Base-by-base conservation (phyloP, 1,139 yeast genomes). In the Sugiyamaella pinicola region DNA sequence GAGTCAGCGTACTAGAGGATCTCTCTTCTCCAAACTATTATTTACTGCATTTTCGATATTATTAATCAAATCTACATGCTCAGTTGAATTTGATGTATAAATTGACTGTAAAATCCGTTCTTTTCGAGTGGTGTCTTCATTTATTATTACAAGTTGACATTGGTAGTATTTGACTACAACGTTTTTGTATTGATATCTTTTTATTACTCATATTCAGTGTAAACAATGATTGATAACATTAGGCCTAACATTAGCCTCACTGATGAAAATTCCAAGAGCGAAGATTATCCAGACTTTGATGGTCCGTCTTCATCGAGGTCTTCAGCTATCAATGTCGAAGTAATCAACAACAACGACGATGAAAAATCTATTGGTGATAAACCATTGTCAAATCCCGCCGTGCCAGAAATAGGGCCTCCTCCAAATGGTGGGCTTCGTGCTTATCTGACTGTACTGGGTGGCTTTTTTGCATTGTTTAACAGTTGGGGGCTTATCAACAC, bases 401-500 rank as follows among this genome's bases (percentile, higher is more conserved):
- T 22, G 5, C 49, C 48, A 15, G 41, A 19, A 10, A 22, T 44
- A 1, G 50, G 47, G 10, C 52, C 55, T 12, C 62, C 63, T 12
- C 72, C 72, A 6, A 60, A 68, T 48, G 71, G 72, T 1, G 72
- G 72, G 2, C 34, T 57, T 6, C 35, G 47, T 21, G 72, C 71
- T 1, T 68, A 70, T 69, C 54, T 65, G 7, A 69, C 66, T 42
- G 70, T 67, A 0, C 28, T 64, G 0, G 69, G 67, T 0, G 70
- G 69, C 0, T 80, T 81, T 55, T 62, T 80, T 53, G 81, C 84
- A 0, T 68, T 79, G 21, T 68, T 80, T 38, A 78, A 80, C 18
- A 74, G 75, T 35, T 80, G 83, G 70, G 89, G 89, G 1, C 65
- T 83, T 17, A 75, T 80, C 58, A 83, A 82, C 57, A 68, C 84